These are phyloP conservation scores for Wickerhamomyces bovis DNA, from an alignment of 805 yeast species.

Conservation along the genomic window DNA sequence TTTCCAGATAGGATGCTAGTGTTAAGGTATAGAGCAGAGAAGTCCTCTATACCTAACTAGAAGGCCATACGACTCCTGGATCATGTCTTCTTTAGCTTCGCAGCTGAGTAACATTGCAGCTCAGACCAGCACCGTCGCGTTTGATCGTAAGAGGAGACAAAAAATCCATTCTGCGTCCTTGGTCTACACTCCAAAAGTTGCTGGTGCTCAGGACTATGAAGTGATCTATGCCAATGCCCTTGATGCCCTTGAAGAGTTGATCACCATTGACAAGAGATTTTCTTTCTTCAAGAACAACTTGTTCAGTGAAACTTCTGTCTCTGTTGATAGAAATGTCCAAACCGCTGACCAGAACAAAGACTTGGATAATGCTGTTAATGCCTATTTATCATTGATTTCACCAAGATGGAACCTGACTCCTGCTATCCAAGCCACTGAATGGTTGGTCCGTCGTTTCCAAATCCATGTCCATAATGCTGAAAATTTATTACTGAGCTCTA, in stretches of 20 bases:
- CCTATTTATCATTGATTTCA: constrained; percentile 66
- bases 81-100: constrained; percentile 61
- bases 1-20: no score
- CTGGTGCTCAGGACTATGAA: constrained; percentile 93
- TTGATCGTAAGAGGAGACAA: constrained; percentile 82
- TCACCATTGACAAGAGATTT: constrained; percentile 70
- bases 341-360: constrained; percentile 69
- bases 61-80: neutral
- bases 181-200: constrained; percentile 77
- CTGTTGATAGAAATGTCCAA: constrained; percentile 78
- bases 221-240: constrained; percentile 62
- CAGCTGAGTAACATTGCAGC: constrained; percentile 71
- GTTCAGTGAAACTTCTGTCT: constrained; percentile 76
- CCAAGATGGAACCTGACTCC: constrained; percentile 74
- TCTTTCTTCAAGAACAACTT: constrained; percentile 60
- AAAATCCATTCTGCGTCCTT: constrained; percentile 86
- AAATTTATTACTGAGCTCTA: constrained; percentile 55
- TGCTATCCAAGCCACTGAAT: constrained; percentile 79
- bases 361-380: constrained; percentile 67
- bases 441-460: constrained; percentile 90
- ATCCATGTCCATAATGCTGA: constrained; percentile 80
- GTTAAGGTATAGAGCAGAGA: neutral
- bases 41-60: neutral
- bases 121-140: constrained; percentile 62
- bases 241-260: constrained; percentile 73